Percentiles rank a stretch among this genome's conserved stretches.
Conservation (phyloP, 1,139 yeast species). For the Kurtzmaniella natalensis region DNA sequence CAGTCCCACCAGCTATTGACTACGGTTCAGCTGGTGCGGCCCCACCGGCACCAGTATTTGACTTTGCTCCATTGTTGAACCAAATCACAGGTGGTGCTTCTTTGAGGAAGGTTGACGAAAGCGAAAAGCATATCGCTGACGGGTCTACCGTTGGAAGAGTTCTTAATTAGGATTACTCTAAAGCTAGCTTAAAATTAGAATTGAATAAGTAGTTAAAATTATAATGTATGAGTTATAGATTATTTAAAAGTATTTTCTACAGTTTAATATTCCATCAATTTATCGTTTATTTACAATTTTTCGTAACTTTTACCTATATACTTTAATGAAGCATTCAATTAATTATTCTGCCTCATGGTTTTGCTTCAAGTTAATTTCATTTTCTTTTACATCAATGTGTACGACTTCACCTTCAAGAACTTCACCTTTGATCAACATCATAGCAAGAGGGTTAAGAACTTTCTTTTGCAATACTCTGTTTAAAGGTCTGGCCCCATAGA, state of each 20-base stretch:
- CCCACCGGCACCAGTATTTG: constrained; percentile 21
- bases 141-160: constrained; percentile 51
- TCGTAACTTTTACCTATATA: too few relatives aligned
- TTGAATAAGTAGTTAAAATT: too few relatives aligned
- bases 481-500: constrained; percentile 94
- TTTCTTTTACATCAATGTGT: constrained; percentile 23
- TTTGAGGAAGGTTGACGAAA: constrained; percentile 45
- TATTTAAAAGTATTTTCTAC: too few relatives aligned
- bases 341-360: constrained; percentile 35
- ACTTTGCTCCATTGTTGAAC: constrained; percentile 45
- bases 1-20: constrained; percentile 18
- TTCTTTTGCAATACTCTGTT: constrained; percentile 83
- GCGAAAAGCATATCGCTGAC: constrained; percentile 40
- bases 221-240: too few relatives aligned
- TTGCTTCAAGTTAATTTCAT: constrained; percentile 35
- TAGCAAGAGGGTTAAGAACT: constrained; percentile 82
- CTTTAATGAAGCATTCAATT: too few relatives aligned
- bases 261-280: too few relatives aligned
- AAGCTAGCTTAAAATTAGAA: not conserved
- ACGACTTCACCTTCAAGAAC: constrained; percentile 69
- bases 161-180: not conserved
- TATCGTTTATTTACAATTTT: too few relatives aligned
- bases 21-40: constrained; percentile 16
- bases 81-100: constrained; percentile 53
- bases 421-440: constrained; percentile 72